A percentile compares a stretch with the other conserved stretches of the same genome.
These are phyloP conservation scores for Ceratobasidium papillatum DNA, from an alignment of 1,284 basidiomycete genomes.

Conservation along the genomic window DNA sequence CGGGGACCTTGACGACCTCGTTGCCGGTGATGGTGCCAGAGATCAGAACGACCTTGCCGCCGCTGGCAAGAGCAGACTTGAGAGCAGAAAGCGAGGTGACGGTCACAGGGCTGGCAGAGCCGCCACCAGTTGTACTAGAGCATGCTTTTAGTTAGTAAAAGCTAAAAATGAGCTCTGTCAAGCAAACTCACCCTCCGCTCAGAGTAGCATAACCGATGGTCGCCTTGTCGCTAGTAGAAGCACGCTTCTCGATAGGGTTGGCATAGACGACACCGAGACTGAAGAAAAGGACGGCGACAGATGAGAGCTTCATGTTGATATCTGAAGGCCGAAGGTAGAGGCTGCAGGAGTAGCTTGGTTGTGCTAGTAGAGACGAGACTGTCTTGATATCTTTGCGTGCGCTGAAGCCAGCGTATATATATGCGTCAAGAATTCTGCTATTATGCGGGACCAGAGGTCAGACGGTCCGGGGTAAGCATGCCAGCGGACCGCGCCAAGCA, in stretches of 20 bases:
- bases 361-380: not conserved
- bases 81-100: constrained; percentile 58
- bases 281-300: not conserved
- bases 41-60: constrained; percentile 60
- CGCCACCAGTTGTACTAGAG: constrained; percentile 24
- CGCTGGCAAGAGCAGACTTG: constrained; percentile 55
- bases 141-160: too few relatives aligned
- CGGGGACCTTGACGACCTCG: constrained; percentile 15
- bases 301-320: not conserved
- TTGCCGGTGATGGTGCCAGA: constrained; percentile 57
- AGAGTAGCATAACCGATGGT: constrained; percentile 23
- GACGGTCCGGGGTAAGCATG: constrained; percentile 11
- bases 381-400: too few relatives aligned
- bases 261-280: not conserved
- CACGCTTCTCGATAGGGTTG: constrained; percentile 24
- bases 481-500: too few relatives aligned
- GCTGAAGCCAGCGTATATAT: too few relatives aligned
- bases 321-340: not conserved
- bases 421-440: too few relatives aligned
- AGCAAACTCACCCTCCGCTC: constrained; percentile 2
- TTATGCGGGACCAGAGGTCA: too few relatives aligned
- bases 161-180: too few relatives aligned
- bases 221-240: constrained; percentile 16
- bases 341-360: too few relatives aligned
- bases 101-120: constrained; percentile 46